A percentile compares a stretch with the other conserved stretches of the same genome.
These are phyloP conservation scores for Colletotrichum phormii DNA, from an alignment of 2,329 filamentous ascomycete genomes.

Conservation along the genomic window DNA sequence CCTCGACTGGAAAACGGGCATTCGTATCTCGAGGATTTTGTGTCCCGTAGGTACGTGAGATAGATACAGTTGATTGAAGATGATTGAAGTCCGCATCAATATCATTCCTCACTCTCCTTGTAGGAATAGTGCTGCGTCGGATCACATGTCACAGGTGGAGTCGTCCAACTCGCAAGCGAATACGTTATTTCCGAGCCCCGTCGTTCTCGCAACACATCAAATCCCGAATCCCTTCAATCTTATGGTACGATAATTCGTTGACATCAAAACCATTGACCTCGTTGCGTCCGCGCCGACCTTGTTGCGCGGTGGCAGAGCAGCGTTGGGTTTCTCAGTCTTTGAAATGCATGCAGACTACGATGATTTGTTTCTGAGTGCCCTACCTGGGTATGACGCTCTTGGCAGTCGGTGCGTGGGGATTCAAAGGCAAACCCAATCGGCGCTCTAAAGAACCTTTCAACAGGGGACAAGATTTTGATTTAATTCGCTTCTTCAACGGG, in stretches of 20 bases:
- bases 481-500: too few species aligned
- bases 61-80: background rate
- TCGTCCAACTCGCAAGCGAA: background rate
- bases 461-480: too few species aligned
- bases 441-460: too few species aligned
- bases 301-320: too few species aligned
- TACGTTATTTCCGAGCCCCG: background rate
- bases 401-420: too few species aligned
- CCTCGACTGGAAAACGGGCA: background rate
- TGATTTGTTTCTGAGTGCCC: too few species aligned
- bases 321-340: too few species aligned
- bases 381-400: too few species aligned
- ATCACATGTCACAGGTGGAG: background rate
- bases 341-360: too few species aligned
- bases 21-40: background rate
- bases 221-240: background rate
- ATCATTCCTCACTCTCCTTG: background rate
- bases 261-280: background rate
- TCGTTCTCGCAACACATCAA: background rate
- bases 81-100: background rate
- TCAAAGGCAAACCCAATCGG: too few species aligned
- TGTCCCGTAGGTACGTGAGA: background rate
- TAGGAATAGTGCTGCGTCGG: background rate
- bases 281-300: too few species aligned
- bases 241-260: too few species aligned